Base-by-base conservation (phyloP, 2,329 filamentous ascomycete genomes). In the Sclerotinia minor region DNA sequence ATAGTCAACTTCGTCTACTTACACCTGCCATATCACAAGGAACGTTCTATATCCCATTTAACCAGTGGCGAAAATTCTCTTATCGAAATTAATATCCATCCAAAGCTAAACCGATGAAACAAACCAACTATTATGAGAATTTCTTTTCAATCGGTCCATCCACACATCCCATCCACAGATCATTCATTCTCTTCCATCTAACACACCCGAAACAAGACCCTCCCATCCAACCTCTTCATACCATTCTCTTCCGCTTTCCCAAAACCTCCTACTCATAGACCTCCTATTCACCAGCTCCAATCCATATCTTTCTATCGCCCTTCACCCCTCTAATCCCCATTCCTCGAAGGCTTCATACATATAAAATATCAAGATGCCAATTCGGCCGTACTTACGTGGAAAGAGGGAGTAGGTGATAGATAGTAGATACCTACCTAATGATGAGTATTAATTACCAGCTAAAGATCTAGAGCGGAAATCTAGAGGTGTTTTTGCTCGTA, bases 321-420 rank as follows among this genome's bases (percentile, higher is more conserved):
- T n/a, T 38, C 1, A 38, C 13, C 32, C 3, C 5, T 32, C 7
- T 32, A 5, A 32, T 32, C 7, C 7, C 35, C 8, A 8, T 9
- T 41, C 15, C 13, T 1, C 38, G 15, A 3, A 5, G 38, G 7
- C 38, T 15, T 41, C 15, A 3, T 2, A 41, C 15, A 3, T 2
- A 41, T 15, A 41, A 15, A 5, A 0, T 5, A 15, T 0, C 38
- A 0, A 1, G 11, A 4, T 41, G 11, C 13, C 3, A 3, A 15
- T 41, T 41, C 13, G 38, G 11, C 3, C 0, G 13, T 41, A 41
- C 4, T 41, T 15, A 15, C 11, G 2, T 15, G 38, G 38, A 13
- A 9, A 9, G 32, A 6, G 32, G 32, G 32, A 1, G 32, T 35
- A 9, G 8, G 7, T 35, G 35, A 35, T 35, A 35, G 8, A 35